Base-by-base conservation (phyloP, 768 basidiomycete species). In the Rubroboletus satanas region DNA sequence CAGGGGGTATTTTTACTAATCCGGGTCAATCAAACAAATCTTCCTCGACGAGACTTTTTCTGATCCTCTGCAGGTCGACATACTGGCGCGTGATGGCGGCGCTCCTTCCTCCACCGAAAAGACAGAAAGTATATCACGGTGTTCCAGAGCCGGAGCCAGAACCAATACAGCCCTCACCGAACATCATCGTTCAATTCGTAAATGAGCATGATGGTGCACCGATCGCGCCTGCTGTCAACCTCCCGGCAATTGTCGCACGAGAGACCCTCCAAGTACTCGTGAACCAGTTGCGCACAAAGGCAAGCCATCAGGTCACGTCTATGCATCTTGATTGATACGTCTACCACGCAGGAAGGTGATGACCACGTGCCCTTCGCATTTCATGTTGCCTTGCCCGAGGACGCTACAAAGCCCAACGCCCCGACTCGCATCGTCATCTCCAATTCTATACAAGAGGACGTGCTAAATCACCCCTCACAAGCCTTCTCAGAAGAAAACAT, bases 291-390 rank as follows among this genome's bases (percentile, higher is more conserved):
- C 82, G 83, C 43, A 82, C 83, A 8, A 82, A 87, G 72, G 93
- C 91, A 57, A 62, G 82, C 43, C 54, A 45, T 28, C 43, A 52
- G 29, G 48, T 45, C 63, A 52, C 62, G 45, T 53, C 44, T 49
- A 56, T 61, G 46, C 32, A 35, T 52, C 35, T 62, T 31, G 37
- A 54, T 51, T 37, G 44, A 56, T 14, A 21, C 39, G 9, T 60
- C 36, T 33, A 33, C 54, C 49, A 52, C 56, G 8, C 41, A 62
- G 57, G 66, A 67, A 45, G 81, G 84, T 51, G 94, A 96, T 62
- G 94, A 97, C 61, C 92, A 93, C 43, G 84, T 93, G 17, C 94
- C 96, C 6, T 98, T 93, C 67, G 78, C 88, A 35, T 97, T 98
- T 73, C 88, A 96, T 73, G 84, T 98, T 12, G 75, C 80, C 15